These are phyloP conservation scores for Yamadazyma nakazawae DNA, from an alignment of 805 yeast species.

Conservation along the genomic window DNA sequence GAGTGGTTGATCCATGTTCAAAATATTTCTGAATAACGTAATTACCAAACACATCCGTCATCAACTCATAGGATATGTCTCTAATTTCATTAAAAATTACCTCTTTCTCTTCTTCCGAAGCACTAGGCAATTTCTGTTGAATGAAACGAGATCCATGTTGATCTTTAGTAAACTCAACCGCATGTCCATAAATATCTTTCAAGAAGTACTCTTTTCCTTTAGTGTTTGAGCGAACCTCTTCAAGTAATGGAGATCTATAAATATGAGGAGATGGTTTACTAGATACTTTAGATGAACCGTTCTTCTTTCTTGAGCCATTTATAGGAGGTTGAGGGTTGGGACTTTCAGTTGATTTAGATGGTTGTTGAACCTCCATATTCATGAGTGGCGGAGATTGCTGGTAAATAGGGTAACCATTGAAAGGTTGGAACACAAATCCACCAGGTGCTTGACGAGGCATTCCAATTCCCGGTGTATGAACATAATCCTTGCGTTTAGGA, in stretches of 20 bases:
- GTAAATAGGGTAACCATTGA: slow-evolving; percentile 45
- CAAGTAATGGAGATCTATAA: slow-evolving; percentile 74
- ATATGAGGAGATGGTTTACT: slow-evolving; percentile 42
- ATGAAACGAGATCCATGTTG: slow-evolving; percentile 97
- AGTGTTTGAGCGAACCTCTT: slow-evolving; percentile 72
- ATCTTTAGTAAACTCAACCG: slow-evolving; percentile 88
- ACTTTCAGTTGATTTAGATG: background rate
- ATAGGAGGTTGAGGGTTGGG: slow-evolving; percentile 2
- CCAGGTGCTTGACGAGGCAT: slow-evolving; percentile 31
- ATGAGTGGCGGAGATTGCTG: slow-evolving; percentile 23
- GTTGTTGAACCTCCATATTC: slow-evolving; percentile 4
- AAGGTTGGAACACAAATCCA: slow-evolving; percentile 48
- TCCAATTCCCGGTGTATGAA: slow-evolving; percentile 26
- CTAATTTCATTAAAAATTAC: slow-evolving; percentile 81
- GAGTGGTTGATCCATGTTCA: slow-evolving; percentile 73
- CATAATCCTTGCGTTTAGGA: slow-evolving; percentile 5
- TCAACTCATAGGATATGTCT: slow-evolving; percentile 67
- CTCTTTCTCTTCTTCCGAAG: slow-evolving; percentile 68
- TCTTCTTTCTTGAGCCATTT: slow-evolving; percentile 12
- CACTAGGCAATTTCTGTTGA: slow-evolving; percentile 75
- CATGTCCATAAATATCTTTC: slow-evolving; percentile 79
- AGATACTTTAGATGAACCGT: background rate
- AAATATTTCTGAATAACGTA: slow-evolving; percentile 94
- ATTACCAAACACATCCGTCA: slow-evolving; percentile 97
- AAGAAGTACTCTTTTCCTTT: slow-evolving; percentile 59